These are phyloP conservation scores for Erythrobasidium yunnanense DNA, from an alignment of 768 basidiomycete species.

Conservation along the genomic window DNA sequence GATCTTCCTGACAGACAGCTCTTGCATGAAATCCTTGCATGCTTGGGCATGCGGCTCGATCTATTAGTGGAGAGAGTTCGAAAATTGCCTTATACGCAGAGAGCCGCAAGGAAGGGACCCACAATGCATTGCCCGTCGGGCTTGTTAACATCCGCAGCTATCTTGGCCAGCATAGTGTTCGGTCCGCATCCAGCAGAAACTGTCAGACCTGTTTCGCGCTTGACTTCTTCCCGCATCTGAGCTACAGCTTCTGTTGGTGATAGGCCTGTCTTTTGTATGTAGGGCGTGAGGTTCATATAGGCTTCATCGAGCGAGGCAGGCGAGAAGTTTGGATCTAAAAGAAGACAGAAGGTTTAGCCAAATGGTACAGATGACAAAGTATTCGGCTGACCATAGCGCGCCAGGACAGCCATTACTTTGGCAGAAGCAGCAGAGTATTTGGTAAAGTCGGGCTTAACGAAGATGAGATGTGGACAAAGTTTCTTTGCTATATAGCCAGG, in stretches of 20 bases:
- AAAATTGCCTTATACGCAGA: not conserved
- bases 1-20: conserved; percentile 27
- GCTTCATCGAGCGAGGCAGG: conserved; percentile 79
- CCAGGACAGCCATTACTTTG: conserved; percentile 57
- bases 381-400: conserved; percentile 48
- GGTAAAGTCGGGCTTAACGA: conserved; percentile 45
- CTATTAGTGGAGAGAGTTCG: not conserved
- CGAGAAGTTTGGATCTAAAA: conserved; percentile 56
- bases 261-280: conserved; percentile 59
- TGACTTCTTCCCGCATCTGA: conserved; percentile 61
- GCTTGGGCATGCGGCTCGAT: conserved; percentile 31
- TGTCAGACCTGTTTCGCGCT: conserved; percentile 69
- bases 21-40: conserved; percentile 33
- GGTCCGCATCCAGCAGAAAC: conserved; percentile 93
- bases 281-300: conserved; percentile 78
- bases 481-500: conserved; percentile 91
- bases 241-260: conserved; percentile 63
- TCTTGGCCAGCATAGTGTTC: conserved; percentile 93
- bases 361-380: conserved; percentile 24
- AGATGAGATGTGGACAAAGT: conserved; percentile 76
- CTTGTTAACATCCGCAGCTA: conserved; percentile 41
- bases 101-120: not conserved
- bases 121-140: conserved; percentile 31
- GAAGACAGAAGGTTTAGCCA: not conserved
- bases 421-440: conserved; percentile 38